Percentiles rank a stretch among this genome's conserved stretches.
Conservation (phyloP, 2,329 filamentous ascomycete species). For the Fusarium pininemorale region DNA sequence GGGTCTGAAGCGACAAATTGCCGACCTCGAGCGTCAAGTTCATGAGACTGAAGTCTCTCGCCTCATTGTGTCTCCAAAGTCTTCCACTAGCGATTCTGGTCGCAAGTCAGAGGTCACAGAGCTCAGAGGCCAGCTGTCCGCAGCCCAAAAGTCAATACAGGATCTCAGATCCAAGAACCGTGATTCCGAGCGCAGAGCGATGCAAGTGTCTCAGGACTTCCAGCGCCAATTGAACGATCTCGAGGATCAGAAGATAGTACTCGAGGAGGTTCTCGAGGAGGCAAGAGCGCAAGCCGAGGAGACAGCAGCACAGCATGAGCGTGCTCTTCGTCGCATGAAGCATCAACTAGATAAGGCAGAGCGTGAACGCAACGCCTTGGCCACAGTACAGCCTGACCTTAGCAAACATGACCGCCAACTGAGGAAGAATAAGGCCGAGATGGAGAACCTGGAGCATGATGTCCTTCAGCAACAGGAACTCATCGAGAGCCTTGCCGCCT, state of each 20-base stretch:
- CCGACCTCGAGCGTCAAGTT: slow-evolving; percentile 72
- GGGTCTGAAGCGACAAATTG: slow-evolving; percentile 70
- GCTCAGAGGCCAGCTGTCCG: slow-evolving; percentile 68
- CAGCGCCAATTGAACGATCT: slow-evolving; percentile 64
- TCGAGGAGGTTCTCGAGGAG: slow-evolving; percentile 67
- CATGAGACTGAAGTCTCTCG: slow-evolving; percentile 70
- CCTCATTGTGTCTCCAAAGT: slow-evolving; percentile 55
- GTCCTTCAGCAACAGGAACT: slow-evolving; percentile 74
- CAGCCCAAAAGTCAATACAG: slow-evolving; percentile 67
- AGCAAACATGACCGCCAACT: slow-evolving; percentile 67
- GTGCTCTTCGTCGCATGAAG: slow-evolving; percentile 55
- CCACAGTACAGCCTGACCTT: slow-evolving; percentile 50
- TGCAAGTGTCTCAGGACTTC: slow-evolving; percentile 56
- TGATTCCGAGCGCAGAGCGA: slow-evolving; percentile 60
- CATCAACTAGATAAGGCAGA: slow-evolving; percentile 62
- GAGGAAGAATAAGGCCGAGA: slow-evolving; percentile 69
- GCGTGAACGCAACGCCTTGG: slow-evolving; percentile 54
- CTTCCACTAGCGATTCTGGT: slow-evolving; percentile 60
- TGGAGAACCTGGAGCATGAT: slow-evolving; percentile 76
- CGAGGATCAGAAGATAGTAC: slow-evolving; percentile 66
- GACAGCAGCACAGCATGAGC: slow-evolving; percentile 54
- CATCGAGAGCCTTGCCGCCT: slow-evolving; percentile 64
- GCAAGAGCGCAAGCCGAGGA: slow-evolving; percentile 62
- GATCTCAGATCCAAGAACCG: slow-evolving; percentile 61
- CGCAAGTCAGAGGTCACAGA: slow-evolving; percentile 66